Evolutionary conservation across 2,329 filamentous ascomycete genomes (phyloP).

Genomic region (Colletotrichum trifolii): DNA sequence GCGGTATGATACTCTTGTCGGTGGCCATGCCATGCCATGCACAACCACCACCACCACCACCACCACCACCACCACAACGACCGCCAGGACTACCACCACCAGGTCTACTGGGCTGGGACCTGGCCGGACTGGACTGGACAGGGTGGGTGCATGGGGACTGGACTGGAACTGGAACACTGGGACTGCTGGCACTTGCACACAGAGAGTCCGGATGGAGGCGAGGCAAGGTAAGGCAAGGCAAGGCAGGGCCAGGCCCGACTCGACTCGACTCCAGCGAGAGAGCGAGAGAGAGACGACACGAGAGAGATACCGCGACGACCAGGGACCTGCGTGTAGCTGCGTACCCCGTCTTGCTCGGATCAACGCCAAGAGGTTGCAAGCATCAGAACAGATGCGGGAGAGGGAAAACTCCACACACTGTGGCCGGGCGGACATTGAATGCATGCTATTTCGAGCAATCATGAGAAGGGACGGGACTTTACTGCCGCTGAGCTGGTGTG

Average conservation of each 20-base stretch:
- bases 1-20: too few relatives aligned
- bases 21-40: too few relatives aligned
- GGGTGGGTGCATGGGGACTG: too few relatives aligned
- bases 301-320: slow-evolving; percentile 33
- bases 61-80: too few relatives aligned
- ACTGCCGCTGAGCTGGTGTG: slow-evolving; percentile 13
- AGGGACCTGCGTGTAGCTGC: slow-evolving; percentile 36
- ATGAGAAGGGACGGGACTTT: slow-evolving; percentile 25
- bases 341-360: slow-evolving; percentile 37
- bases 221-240: slow-evolving; percentile 20
- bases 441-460: slow-evolving; percentile 35
- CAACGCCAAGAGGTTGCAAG: slow-evolving; percentile 38
- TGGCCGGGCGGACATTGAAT: slow-evolving; percentile 32
- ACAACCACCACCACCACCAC: too few relatives aligned
- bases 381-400: slow-evolving; percentile 37
- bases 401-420: slow-evolving; percentile 37
- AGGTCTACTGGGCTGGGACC: too few relatives aligned
- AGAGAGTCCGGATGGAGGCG: slow-evolving; percentile 22
- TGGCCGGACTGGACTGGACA: too few relatives aligned
- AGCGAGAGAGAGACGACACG: slow-evolving; percentile 14
- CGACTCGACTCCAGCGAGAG: slow-evolving; percentile 12
- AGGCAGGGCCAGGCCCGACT: too few relatives aligned
- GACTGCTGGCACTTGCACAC: not conserved
- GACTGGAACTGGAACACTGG: too few relatives aligned
- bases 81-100: too few relatives aligned